Base-by-base conservation (phyloP, 129 eudicot genomes). In the Centaurea solstitialis region DNA sequence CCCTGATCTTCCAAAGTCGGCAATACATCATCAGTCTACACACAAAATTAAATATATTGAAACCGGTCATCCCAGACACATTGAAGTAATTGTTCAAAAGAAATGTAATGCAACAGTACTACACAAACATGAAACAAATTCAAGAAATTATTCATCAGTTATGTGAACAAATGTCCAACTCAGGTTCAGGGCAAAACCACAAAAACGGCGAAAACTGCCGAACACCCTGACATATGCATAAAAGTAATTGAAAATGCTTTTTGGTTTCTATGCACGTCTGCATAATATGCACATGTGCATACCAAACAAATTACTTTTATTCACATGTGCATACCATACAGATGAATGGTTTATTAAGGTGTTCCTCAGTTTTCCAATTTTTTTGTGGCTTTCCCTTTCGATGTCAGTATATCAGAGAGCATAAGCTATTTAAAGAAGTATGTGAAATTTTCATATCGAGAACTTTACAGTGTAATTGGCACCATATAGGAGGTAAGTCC, bases 1-100 rank as follows among this genome's bases (percentile, higher is more conserved):
- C 97, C 97, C 80, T 92, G 98, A 64, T 94, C 98, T 80, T 94
- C 98, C 85, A 94, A 86, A 75, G 86, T 84, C 9, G 98, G 98
- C 64, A 94, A 82, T 9, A 84, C 92, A 88, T 94, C 98, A 88
- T 94, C 98, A 69, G 98, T 93, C 98, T 93, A 74, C 86, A 83
- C n/a, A 84, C 20, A 24, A 26, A 23, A 28, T 67, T 23, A 45
- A n/a, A 37, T 84, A 61, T 39, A 40, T 62, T 23, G 59, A 17
- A n/a, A 59, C 75, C 0, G 21, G 72, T 79, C 23, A 73, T 37
- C 10, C 61, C 61, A 47, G 59, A 47, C 23, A 59, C 10, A 33
- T 33, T 33, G 37, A 33, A 33, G 2, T 33, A 33, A 33, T 33
- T 33, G 53, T 2, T 7, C 75, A 68, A 10, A 20, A 28, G 47